Evolutionary conservation across 2,329 filamentous ascomycete genomes (phyloP), one percentile per base, ranked within the genome.

Genomic region (Colletotrichum incanum): DNA sequence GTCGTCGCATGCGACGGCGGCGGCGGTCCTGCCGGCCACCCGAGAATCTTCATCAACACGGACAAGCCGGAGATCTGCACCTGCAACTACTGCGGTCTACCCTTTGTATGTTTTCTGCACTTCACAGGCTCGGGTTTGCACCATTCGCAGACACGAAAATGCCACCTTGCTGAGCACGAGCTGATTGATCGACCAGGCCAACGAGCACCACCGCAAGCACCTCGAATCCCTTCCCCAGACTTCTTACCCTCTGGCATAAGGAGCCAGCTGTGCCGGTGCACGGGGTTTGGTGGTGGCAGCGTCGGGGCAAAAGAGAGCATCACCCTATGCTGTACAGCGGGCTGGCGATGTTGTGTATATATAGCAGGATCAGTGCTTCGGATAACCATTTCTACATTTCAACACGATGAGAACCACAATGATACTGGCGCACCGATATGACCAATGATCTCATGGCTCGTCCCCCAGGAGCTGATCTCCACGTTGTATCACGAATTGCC

Each of bases 11-110:
- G 96, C 81, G 95, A 98, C 79, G 96, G 96, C 71, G 96, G 96
- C 71, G 95, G 95, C 76, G 96, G 96, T 56, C 93, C 95, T 41
- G 86, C 94, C 67, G 96, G 96, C 54, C 96, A 99, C 83, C 96
- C 96, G 61, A 90, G 91, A 79, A 93, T 99, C 84, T 99, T 95
- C 83, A 99, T 99, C 90, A 99, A 99, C 85, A 92, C 93, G 76
- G 96, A 99, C 85, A 98, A 98, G 88, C 94, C 96, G 54, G 92
- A 98, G 87, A 98, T 99, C 78, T 90, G 91, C 83, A 87, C 87
- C 81, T 99, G 96, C 88, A 92, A 89, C 79, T 99, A 99, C 87
- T 99, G 96, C 82, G 96, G 96, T 65, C 82, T 96, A 76, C 96
- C 96, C 77, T 99, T 92, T 82, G 96, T 98, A 89, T 81, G 95